Evolutionary conservation across 2,329 filamentous ascomycete species (phyloP), one percentile per base, ranked within the genome.

Genomic region (Talaromyces sp.): DNA sequence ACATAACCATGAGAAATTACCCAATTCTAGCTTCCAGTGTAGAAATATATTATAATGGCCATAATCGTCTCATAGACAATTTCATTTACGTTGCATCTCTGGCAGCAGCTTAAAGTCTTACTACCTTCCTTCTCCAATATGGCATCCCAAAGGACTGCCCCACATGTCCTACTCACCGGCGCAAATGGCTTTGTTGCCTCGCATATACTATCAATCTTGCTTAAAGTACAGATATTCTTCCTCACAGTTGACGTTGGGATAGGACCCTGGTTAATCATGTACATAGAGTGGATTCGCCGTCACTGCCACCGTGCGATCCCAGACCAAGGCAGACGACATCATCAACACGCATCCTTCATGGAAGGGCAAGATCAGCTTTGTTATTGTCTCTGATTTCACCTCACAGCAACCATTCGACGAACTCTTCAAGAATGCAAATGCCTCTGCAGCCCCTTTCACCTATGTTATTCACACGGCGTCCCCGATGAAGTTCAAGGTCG

Each of bases 191-290:
- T 52, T 35, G 41, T 62, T 35, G 64, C 54, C 49, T 49, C 24
- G 43, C 59, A 54, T 43, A 69, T 69, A 24, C 45, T 70, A 13
- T 57, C 52, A 16, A 63, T 80, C 54, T 80, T 86, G 67, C 78
- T 81, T 56, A 87, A 87, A 72, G 85, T 85, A 19, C 41, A 33
- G 10, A 14, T 9, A 11, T 19, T 27, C 56, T 13, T 24, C 19
- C 56, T 24, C 24, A 14, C 27, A 31, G 27, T 31, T 31, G 27
- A 31, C 27, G 8, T 43, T 13, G 35, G 35, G 13, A 37, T 37
- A 37, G 35, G 13, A 37, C 35, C 35, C 35, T 13, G 13, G 13
- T 37, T 37, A 37, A 37, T 13, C 10, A 37, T 37, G 35, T 43
- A 43, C 5, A 43, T 43, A 43, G 41, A 16, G 41, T n/a, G 41